Conservation (phyloP, 331 rosid genomes). For the Cydonia oblonga region DNA sequence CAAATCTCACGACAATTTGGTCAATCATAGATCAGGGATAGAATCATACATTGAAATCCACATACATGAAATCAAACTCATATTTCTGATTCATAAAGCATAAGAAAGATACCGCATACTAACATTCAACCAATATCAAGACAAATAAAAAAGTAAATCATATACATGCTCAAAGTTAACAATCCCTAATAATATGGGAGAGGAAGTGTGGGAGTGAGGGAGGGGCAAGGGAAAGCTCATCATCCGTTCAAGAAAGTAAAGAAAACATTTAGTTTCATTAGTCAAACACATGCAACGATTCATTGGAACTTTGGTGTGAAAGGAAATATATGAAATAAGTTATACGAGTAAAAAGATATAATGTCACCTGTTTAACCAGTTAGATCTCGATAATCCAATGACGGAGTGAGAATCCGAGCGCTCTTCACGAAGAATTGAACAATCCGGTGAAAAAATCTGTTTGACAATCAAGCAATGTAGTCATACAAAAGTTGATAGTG, state of each 20-base stretch:
- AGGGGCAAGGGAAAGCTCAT: not conserved
- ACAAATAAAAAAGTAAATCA: not conserved
- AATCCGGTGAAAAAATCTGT: slow-evolving; percentile 55
- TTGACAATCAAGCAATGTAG: slow-evolving; percentile 40
- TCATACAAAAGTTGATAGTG: not conserved
- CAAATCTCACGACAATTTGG: not conserved
- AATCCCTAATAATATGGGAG: not conserved
- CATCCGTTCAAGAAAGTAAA: not conserved
- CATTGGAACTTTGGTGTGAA: not conserved
- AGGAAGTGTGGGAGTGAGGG: not conserved
- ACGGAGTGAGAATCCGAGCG: slow-evolving; percentile 47
- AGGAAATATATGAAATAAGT: not conserved
- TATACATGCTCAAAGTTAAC: not conserved
- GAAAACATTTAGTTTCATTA: not conserved
- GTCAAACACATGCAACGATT: not conserved
- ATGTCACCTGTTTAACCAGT: slow-evolving; percentile 64
- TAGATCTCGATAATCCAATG: slow-evolving; percentile 51
- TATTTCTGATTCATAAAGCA: not conserved
- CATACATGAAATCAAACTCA: not conserved
- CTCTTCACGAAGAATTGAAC: slow-evolving; percentile 45
- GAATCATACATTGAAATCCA: not conserved
- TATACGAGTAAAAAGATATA: not conserved
- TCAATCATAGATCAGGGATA: not conserved
- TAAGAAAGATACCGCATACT: not conserved
- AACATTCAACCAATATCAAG: not conserved